Evolutionary conservation across 768 basidiomycete genomes (phyloP), one percentile per base, ranked within the genome.

Genomic region (Leucocoprinus birnbaumii): DNA sequence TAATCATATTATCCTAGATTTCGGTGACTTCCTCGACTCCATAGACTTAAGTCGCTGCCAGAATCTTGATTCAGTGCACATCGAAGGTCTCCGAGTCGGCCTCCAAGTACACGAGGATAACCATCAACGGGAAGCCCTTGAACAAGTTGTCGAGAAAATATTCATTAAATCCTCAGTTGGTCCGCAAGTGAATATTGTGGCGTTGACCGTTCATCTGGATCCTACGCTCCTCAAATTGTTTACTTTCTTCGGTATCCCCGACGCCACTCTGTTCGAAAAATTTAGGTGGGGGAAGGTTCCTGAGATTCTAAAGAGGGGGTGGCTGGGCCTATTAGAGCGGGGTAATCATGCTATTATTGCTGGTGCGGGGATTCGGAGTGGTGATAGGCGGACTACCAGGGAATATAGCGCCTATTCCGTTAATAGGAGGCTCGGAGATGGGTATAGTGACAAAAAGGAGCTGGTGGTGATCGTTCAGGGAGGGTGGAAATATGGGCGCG

Each of bases 21-120:
- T 11, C 31, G 41, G n/a, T 9, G 50, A 51, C 8, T 22, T 42
- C 16, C n/a, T 42, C 16, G 40, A 44, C 25, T 41, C 46, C 48
- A 22, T 50, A 42, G 51, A 31, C 19, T 25, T 53, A 7, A 19
- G 41, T 14, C 26, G 31, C 4, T 53, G 51, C 27, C 14, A 31
- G 6, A 19, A 22, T 21, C 42, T 53, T 45, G 27, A 42, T 19
- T 53, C 51, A 3, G 21, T 53, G 27, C 27, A 35, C 22, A 24
- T 53, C 22, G 43, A 34, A 10, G 41, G 41, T 27, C 34, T 53
- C 51, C 51, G 43, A 45, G 25, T 53, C 43, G 51, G 51, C 8
- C 42, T 42, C 9, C 44, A 26, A 18, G 35, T 35, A 34, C 40
- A 19, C 5, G 31, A 5, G 31, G 31, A 31, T 31, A 37, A 10